These are phyloP conservation scores for Sparassis latifolia DNA, from an alignment of 1,284 basidiomycete genomes.

Conservation along the genomic window DNA sequence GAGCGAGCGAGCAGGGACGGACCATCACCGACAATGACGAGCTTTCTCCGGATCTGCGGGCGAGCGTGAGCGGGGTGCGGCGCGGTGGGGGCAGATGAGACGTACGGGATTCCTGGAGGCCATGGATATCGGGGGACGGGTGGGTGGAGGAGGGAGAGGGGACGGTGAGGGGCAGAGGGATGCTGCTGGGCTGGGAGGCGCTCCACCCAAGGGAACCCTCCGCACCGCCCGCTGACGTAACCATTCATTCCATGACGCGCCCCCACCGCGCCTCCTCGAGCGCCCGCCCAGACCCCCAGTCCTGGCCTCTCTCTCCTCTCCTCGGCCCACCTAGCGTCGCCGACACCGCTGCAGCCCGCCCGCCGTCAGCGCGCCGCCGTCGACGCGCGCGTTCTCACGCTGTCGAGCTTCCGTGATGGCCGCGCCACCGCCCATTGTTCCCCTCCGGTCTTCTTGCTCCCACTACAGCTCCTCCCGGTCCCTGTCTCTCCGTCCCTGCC, in stretches of 20 bases:
- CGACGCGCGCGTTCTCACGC: no score
- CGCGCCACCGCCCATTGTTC: no score
- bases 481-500: no score
- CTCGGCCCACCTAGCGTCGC: neutral
- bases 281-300: neutral
- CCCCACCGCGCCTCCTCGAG: neutral
- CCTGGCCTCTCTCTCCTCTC: neutral
- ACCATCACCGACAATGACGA: slow-evolving; percentile 94
- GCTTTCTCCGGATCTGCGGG: slow-evolving; percentile 74
- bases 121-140: slow-evolving; percentile 24
- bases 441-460: no score
- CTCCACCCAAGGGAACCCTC: neutral
- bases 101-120: slow-evolving; percentile 44
- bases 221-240: no score
- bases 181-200: neutral
- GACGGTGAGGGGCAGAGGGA: neutral
- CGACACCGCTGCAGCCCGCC: no score
- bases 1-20: slow-evolving; percentile 30
- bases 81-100: slow-evolving; percentile 13
- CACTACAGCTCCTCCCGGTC: no score
- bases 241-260: no score
- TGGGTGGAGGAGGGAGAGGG: neutral
- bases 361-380: no score
- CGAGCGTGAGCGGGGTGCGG: slow-evolving; percentile 7
- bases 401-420: no score